Conservation (phyloP, 495 filamentous ascomycete genomes). For the Penicillium egyptiacum region DNA sequence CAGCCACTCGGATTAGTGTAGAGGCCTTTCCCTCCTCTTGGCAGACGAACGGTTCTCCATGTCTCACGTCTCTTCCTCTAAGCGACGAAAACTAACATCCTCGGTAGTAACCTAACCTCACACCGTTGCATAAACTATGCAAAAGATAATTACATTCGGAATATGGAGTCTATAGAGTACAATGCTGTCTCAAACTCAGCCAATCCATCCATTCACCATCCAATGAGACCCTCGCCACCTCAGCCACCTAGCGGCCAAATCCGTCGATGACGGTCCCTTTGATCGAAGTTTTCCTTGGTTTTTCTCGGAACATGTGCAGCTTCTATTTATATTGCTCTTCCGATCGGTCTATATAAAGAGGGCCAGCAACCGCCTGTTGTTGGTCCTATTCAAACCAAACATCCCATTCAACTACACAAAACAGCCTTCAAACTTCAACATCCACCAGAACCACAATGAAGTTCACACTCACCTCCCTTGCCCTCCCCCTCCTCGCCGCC, state of each 20-base stretch:
- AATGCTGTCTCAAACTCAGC: constrained; percentile 4
- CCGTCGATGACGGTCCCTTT: constrained; percentile 2
- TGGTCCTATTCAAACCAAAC: neutral
- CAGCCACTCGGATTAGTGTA: neutral
- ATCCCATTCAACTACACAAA: neutral
- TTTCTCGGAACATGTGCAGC: neutral
- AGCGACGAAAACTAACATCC: neutral
- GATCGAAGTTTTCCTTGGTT: neutral
- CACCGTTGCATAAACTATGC: neutral
- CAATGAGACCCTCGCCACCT: constrained; percentile 7
- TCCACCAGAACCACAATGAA: constrained; percentile 28
- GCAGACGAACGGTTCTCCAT: neutral
- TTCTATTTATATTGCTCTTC: neutral
- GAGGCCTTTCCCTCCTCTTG: neutral
- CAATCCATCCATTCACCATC: neutral
- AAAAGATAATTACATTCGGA: neutral
- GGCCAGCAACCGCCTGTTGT: neutral
- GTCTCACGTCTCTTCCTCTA: neutral
- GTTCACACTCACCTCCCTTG: constrained; percentile 28
- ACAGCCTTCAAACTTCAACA: neutral
- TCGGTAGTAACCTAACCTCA: neutral
- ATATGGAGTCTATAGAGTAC: neutral
- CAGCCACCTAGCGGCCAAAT: constrained; percentile 2
- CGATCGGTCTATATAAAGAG: constrained; percentile 1
- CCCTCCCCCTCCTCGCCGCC: constrained; percentile 32